phyloP scores from a whole-genome alignment of 176 grass and related monocot species.

The Triticum turgidum region DNA sequence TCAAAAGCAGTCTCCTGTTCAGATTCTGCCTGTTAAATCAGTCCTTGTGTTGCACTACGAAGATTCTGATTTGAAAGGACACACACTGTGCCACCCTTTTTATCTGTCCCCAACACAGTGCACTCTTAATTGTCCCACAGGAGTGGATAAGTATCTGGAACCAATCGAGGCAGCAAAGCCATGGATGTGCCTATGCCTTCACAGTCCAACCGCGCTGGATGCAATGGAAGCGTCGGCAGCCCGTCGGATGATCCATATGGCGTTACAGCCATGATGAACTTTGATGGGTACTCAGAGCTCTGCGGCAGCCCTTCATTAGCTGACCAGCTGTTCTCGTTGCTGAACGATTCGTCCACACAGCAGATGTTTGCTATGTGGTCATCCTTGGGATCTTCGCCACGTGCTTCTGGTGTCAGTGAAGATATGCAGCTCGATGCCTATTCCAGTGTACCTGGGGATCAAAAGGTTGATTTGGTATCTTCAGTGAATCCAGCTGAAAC shows the following conservation, averaged over 20 bases:
- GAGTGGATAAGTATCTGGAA: slow-evolving; percentile 11
- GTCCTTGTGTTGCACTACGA: neutral
- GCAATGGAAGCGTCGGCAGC: slow-evolving; percentile 23
- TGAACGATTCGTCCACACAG: slow-evolving; percentile 47
- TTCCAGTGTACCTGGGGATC: slow-evolving; percentile 32
- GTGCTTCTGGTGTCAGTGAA: slow-evolving; percentile 26
- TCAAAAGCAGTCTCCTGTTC: slow-evolving; percentile 31
- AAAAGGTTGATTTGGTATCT: slow-evolving; percentile 23
- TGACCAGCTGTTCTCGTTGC: slow-evolving; percentile 50
- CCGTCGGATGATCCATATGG: slow-evolving; percentile 56
- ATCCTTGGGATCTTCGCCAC: slow-evolving; percentile 49
- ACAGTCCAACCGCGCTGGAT: slow-evolving; percentile 24
- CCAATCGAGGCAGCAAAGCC: neutral
- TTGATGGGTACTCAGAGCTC: slow-evolving; percentile 62
- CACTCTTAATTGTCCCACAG: slow-evolving; percentile 1
- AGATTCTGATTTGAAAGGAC: slow-evolving; percentile 35
- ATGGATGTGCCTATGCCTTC: slow-evolving; percentile 49
- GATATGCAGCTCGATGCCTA: slow-evolving; percentile 23
- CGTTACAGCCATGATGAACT: slow-evolving; percentile 42
- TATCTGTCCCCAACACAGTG: slow-evolving; percentile 33
- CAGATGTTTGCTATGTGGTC: slow-evolving; percentile 54
- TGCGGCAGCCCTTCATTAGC: slow-evolving; percentile 49
- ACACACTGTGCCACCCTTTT: slow-evolving; percentile 4
- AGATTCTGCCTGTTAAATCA: slow-evolving; percentile 27
- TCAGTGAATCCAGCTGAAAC: slow-evolving; percentile 4